Conservation (phyloP, 2,329 filamentous ascomycete genomes). For the Nemania abortiva region DNA sequence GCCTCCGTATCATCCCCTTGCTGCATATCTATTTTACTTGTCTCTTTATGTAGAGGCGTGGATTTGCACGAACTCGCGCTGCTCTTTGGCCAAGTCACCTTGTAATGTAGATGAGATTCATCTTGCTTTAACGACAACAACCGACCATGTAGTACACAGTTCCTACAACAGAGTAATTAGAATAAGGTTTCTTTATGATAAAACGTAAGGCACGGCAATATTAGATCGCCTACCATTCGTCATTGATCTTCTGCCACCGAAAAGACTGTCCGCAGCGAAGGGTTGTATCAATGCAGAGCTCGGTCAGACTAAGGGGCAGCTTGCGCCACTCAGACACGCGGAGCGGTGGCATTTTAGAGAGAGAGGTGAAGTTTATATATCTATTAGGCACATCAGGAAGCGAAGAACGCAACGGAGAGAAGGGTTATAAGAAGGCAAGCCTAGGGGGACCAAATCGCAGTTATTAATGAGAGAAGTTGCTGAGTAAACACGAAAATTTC, state of each 20-base stretch:
- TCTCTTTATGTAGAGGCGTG: slow-evolving; percentile 52
- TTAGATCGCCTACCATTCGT: slow-evolving; percentile 76
- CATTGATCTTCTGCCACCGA: slow-evolving; percentile 87
- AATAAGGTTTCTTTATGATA: background rate
- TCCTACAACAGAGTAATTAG: slow-evolving; percentile 59
- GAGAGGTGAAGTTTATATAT: background rate
- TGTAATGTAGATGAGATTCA: slow-evolving; percentile 81
- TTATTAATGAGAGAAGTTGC: background rate
- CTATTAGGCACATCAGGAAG: background rate
- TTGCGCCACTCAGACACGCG: slow-evolving; percentile 85
- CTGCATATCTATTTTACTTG: slow-evolving; percentile 32
- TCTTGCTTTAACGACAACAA: slow-evolving; percentile 90
- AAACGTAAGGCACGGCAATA: background rate
- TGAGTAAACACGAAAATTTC: background rate
- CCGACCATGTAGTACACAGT: slow-evolving; percentile 86
- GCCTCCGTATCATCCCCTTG: slow-evolving; percentile 78
- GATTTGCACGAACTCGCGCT: slow-evolving; percentile 50
- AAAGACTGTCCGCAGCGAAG: slow-evolving; percentile 97
- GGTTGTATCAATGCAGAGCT: slow-evolving; percentile 94
- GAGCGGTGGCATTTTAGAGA: slow-evolving; percentile 52
- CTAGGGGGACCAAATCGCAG: background rate
- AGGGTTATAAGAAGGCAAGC: background rate
- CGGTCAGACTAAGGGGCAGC: slow-evolving; percentile 82
- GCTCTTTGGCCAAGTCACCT: slow-evolving; percentile 69
- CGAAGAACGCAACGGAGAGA: background rate